Percentiles rank a stretch among this genome's conserved stretches.
Evolutionary conservation across 805 yeast species (phyloP).

Genomic region (Ascoidea tarda): DNA sequence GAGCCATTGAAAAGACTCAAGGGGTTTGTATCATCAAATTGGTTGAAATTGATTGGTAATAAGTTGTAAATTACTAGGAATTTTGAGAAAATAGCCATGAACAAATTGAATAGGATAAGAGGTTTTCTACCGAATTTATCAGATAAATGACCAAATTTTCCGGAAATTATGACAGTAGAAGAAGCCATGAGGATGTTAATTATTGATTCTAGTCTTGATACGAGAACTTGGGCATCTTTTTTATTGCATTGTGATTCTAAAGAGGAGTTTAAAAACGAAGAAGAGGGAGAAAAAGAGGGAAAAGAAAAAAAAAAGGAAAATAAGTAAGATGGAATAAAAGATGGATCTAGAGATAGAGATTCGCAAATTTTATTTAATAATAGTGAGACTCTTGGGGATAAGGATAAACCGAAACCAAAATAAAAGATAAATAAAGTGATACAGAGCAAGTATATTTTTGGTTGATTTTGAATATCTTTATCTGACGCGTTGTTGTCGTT

Average conservation of each 20-base stretch:
- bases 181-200: slow-evolving; percentile 26
- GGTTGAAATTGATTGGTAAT: slow-evolving; percentile 4
- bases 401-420: slow-evolving; percentile 23
- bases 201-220: slow-evolving; percentile 36
- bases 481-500: no score
- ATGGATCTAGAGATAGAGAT: slow-evolving; percentile 19
- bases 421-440: slow-evolving; percentile 20
- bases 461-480: background rate
- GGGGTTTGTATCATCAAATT: no score
- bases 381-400: slow-evolving; percentile 23
- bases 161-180: slow-evolving; percentile 36
- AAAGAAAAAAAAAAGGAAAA: background rate
- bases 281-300: background rate
- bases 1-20: background rate
- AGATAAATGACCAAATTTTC: slow-evolving; percentile 47
- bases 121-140: slow-evolving; percentile 52
- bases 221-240: slow-evolving; percentile 24
- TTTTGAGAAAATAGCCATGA: slow-evolving; percentile 14
- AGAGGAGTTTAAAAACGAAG: slow-evolving; percentile 9
- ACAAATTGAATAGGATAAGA: slow-evolving; percentile 23
- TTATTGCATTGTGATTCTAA: slow-evolving; percentile 20
- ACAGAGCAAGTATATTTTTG: background rate
- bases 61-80: slow-evolving; percentile 13
- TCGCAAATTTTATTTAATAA: slow-evolving; percentile 27
- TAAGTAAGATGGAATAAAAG: slow-evolving; percentile 11